Conservation (phyloP, 768 basidiomycete genomes). For the Tubosaeta brunneosetosa region DNA sequence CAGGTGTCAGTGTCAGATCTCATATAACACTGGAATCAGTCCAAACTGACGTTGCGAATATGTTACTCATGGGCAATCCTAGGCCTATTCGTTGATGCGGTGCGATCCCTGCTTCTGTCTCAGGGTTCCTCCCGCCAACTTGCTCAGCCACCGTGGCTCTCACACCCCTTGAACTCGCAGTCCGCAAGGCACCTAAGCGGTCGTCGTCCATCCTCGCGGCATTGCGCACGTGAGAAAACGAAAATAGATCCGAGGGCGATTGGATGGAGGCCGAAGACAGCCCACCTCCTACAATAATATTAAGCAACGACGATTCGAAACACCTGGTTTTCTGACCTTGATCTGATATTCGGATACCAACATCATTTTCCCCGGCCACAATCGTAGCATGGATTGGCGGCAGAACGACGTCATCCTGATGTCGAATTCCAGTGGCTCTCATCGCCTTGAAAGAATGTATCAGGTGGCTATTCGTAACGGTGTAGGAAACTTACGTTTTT, state of each 20-base stretch:
- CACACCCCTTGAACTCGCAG: conserved; percentile 58
- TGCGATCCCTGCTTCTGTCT: conserved; percentile 42
- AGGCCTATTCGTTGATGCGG: conserved; percentile 70
- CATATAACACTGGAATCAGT: neutral
- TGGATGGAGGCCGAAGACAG: conserved; percentile 50
- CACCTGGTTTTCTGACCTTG: conserved; percentile 50
- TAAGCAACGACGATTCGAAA: conserved; percentile 3
- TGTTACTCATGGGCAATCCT: conserved; percentile 85
- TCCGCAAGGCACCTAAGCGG: conserved; percentile 63
- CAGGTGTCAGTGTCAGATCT: neutral
- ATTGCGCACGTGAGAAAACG: conserved; percentile 83
- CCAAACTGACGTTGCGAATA: conserved; percentile 68
- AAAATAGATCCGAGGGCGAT: conserved; percentile 75
- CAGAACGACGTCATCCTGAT: conserved; percentile 38
- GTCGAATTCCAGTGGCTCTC: conserved; percentile 56
- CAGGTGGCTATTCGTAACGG: neutral
- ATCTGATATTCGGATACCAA: conserved; percentile 86
- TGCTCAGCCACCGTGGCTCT: conserved; percentile 81
- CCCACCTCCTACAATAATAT: conserved; percentile 78
- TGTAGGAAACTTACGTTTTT: conserved; percentile 63
- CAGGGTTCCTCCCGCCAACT: conserved; percentile 43
- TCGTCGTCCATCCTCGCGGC: conserved; percentile 62
- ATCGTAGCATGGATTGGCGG: conserved; percentile 76
- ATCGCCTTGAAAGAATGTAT: conserved; percentile 48
- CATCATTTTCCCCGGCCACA: conserved; percentile 64